phyloP scores from a whole-genome alignment of 176 grass and related monocot species.

The Coix lacrymajobi region DNA sequence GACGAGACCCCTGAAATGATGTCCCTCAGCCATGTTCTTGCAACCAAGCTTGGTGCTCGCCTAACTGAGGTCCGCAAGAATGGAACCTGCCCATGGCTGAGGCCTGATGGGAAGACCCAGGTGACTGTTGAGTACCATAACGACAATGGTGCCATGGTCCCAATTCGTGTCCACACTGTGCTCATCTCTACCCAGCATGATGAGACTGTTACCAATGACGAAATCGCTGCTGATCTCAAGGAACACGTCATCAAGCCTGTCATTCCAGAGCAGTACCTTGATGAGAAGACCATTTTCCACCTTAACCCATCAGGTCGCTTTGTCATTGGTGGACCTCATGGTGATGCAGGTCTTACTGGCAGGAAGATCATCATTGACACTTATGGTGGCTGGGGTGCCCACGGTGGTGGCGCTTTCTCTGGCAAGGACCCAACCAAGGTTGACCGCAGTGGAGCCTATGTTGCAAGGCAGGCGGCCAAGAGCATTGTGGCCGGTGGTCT shows the following conservation, averaged over 20 bases:
- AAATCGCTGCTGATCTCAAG: slow-evolving; percentile 44
- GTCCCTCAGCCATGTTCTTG: slow-evolving; percentile 57
- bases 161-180: slow-evolving; percentile 48
- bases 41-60: slow-evolving; percentile 60
- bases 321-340: slow-evolving; percentile 51
- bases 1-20: slow-evolving; percentile 55
- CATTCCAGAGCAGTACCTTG: slow-evolving; percentile 48
- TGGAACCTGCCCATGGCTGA: slow-evolving; percentile 49
- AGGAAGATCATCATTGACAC: slow-evolving; percentile 59
- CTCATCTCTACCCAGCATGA: slow-evolving; percentile 60
- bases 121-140: slow-evolving; percentile 58
- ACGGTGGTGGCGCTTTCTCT: slow-evolving; percentile 49
- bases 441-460: slow-evolving; percentile 43
- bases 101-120: slow-evolving; percentile 65
- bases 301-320: slow-evolving; percentile 51
- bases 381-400: slow-evolving; percentile 52
- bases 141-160: slow-evolving; percentile 45
- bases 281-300: slow-evolving; percentile 63
- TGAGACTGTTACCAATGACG: slow-evolving; percentile 46
- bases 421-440: slow-evolving; percentile 62
- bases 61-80: slow-evolving; percentile 62
- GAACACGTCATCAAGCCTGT: slow-evolving; percentile 55
- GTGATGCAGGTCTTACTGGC: slow-evolving; percentile 47
- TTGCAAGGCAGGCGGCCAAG: slow-evolving; percentile 50
- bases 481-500: slow-evolving; percentile 42